Evolutionary conservation across 176 grass and related monocot species (phyloP), one percentile per base, ranked within the genome.

Genomic region (Aegilops sharonensis): DNA sequence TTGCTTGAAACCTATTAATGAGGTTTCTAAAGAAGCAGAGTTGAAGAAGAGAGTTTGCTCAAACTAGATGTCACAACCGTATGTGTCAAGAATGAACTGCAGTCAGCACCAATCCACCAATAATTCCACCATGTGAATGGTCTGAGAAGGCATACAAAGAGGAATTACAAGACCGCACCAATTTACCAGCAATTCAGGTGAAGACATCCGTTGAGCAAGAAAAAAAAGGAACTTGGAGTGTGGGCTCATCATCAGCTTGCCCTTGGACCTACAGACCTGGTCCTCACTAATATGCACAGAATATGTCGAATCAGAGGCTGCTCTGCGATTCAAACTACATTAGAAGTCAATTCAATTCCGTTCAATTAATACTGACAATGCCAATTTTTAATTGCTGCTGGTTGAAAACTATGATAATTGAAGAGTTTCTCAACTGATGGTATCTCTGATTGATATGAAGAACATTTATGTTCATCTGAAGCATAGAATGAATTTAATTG

Each of bases 11-110:
- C 56, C 56, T 25, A 39, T 21, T 32, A 35, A 66, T 34, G 40
- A 77, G 12, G 65, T 83, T 79, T 79, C 75, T 12, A 71, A 77
- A 65, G 86, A 25, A 81, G 56, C 42, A 52, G 78, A 85, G 20
- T 35, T 77, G 42, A 78, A 81, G 71, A 91, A 78, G 54, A 65
- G 78, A 73, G 78, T 77, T 85, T 91, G 18, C 62, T 78, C 77
- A 78, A 85, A 42, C 64, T 86, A 90, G 73, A 83, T 77, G 21
- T 37, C 17, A 42, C 11, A 48, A 13, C n/a, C 34, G 11, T 79
- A 10, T 75, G 14, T 34, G 1, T 56, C 14, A 4, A 32, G 5
- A 72, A 39, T 48, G 17, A 20, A 64, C 30, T 70, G 25, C 23
- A 56, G 17, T 56, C 17, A 21, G 6, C 64, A 65, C 17, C 54